These are phyloP conservation scores for Cladosporium sp. DNA, from an alignment of 2,329 filamentous ascomycete species.

Conservation along the genomic window DNA sequence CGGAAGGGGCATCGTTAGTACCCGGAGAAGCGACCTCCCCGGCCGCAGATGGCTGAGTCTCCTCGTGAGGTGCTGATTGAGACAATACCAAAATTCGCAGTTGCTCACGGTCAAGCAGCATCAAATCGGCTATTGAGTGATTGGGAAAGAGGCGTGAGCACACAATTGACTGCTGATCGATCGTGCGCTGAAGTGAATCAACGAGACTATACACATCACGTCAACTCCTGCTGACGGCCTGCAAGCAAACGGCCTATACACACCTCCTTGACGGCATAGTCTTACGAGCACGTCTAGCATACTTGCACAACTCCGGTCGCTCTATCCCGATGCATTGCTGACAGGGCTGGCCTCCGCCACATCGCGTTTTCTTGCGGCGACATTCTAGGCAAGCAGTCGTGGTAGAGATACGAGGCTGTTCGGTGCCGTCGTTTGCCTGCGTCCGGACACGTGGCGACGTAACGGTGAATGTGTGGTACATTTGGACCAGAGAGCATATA, in stretches of 20 bases:
- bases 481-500: neutral
- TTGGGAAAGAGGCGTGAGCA: slow-evolving; percentile 42
- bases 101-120: slow-evolving; percentile 41
- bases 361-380: slow-evolving; percentile 49
- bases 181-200: slow-evolving; percentile 51
- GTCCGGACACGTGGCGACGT: neutral
- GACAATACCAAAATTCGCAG: slow-evolving; percentile 39
- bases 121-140: slow-evolving; percentile 40
- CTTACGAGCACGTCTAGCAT: slow-evolving; percentile 74
- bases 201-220: slow-evolving; percentile 46
- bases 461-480: neutral
- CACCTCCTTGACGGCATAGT: slow-evolving; percentile 75
- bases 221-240: neutral
- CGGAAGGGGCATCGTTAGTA: neutral
- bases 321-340: slow-evolving; percentile 78
- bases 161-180: slow-evolving; percentile 44
- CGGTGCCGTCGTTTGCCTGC: neutral
- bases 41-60: neutral
- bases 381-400: slow-evolving; percentile 12
- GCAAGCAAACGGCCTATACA: slow-evolving; percentile 33
- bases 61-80: neutral
- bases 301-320: slow-evolving; percentile 73
- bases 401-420: slow-evolving; percentile 14
- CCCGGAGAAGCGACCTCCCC: neutral
- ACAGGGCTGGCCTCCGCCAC: slow-evolving; percentile 76